Evolutionary conservation across 441 rosid genomes (phyloP), one percentile per base, ranked within the genome.

Genomic region (Syzygium syzygioides): DNA sequence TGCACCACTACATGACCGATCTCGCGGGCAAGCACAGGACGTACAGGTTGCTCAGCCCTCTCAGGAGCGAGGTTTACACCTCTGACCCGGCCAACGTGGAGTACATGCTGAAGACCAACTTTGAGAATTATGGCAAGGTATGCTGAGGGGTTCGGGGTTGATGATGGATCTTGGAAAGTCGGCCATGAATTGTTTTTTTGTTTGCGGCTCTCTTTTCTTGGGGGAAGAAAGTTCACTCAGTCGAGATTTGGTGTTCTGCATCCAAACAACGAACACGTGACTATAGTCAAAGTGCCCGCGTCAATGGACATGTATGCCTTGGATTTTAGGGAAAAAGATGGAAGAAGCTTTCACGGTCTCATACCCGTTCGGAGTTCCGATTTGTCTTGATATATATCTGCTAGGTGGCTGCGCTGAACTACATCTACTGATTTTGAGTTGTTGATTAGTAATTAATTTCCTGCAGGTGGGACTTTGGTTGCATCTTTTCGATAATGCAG

Each of bases 1-100:
- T 95, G 86, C 96, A 95, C 79, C 93, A 95, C 93, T 94, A 94
- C 90, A 94, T 94, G 96, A 93, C 96, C 71, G 88, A 91, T 83
- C 94, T 93, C 60, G 95, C 95, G 7, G 76, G 71, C 85, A 90
- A 88, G 60, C 57, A 93, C 89, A 88, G 34, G 76, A 93, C 96
- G 52, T 94, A 93, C 93, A 88, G 96, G 80, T 87, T 93, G 45
- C 71, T 94, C 62, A 26, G 76, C 83, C 94, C 91, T 71, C 89
- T 91, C 55, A 88, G 95, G 86, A 91, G 52, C 89, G 96, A 95
- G 92, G 50, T 95, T 57, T 95, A 94, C 89, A 94, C 94, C 76
- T 85, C 94, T 15, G 95, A 95, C 41, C 96, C 97, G 1, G 89
- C 87, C 15, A 94, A 94, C 54, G 96, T 95, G 64, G 97, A 95